Evolutionary conservation across 148 eudicot genomes (phyloP), one percentile per base, ranked within the genome.

Genomic region (Diospyros lotus): DNA sequence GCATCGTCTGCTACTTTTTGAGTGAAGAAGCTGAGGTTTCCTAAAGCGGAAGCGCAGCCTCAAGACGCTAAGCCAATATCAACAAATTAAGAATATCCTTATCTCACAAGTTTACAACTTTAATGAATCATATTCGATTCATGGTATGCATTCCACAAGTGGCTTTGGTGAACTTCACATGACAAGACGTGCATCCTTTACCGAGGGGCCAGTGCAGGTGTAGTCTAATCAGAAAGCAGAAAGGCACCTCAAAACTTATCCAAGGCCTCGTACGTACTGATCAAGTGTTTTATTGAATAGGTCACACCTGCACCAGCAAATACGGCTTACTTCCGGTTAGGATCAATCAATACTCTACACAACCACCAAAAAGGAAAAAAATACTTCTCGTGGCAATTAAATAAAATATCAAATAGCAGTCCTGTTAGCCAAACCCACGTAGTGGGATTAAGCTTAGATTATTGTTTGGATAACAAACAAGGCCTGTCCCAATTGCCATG

Each of bases 191-290:
- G 52, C 52, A 28, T 43, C 52, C 17, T 48, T 9, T 38, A 59
- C 9, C 2, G 39, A 59, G 8, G 43, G 18, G 5, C 48, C 63
- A 4, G 15, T 9, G 56, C 10, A 28, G 18, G 62, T 10, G 12
- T 45, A 5, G 50, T 17, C 11, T 60, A 40, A 63, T 9, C 69
- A 60, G 42, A 38, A 46, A 51, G 55, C 58, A 40, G 69, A 76
- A 38, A 12, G 53, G 52, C 51, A 64, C 77, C 66, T 54, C 72
- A 40, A 51, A 66, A 58, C 64, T 74, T 79, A 95, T 12, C 97
- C 96, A 64, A 95, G 87, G 75, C 98, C 98, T 84, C 97, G 82
- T 45, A 95, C 97, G 56, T 95, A 95, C 77, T 92, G 99, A 81
- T 95, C 99, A 65, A 95, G 91, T 4, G 92, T 88, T 62, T 91